A percentile compares a stretch with the other conserved stretches of the same genome.
Conservation (phyloP, 179 eudicot species). For the Beta macrorhiza region DNA sequence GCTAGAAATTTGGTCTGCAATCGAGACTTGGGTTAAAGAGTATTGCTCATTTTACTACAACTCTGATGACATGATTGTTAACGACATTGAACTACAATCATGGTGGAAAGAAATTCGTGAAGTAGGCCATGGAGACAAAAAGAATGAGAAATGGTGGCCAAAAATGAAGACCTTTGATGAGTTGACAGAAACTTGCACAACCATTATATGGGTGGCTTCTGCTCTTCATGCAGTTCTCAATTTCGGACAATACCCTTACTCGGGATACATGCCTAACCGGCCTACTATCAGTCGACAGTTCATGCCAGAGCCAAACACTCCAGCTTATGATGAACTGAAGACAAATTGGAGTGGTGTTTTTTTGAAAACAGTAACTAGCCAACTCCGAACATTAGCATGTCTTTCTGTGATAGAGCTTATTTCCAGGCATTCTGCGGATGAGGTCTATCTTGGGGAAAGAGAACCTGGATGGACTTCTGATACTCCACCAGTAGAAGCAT, state of each 20-base stretch:
- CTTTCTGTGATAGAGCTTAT: constrained; percentile 59
- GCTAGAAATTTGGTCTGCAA: constrained; percentile 77
- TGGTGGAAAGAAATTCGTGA: constrained; percentile 81
- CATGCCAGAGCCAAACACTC: constrained; percentile 52
- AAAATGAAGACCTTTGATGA: constrained; percentile 55
- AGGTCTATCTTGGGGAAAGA: constrained; percentile 69
- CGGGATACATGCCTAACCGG: constrained; percentile 65
- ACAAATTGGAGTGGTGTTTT: constrained; percentile 44
- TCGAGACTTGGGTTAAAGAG: constrained; percentile 67
- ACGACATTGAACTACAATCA: constrained; percentile 57
- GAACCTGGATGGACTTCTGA: constrained; percentile 60
- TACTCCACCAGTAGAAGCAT: constrained; percentile 42
- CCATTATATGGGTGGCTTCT: constrained; percentile 79
- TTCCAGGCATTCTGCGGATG: constrained; percentile 72
- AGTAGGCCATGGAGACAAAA: constrained; percentile 79
- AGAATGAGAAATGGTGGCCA: constrained; percentile 78
- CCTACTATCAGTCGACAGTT: constrained; percentile 57
- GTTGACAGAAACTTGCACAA: constrained; percentile 52
- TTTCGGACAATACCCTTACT: constrained; percentile 82
- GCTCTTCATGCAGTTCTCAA: constrained; percentile 84
- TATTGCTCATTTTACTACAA: constrained; percentile 63
- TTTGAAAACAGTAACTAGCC: constrained; percentile 54
- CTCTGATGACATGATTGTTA: constrained; percentile 36
- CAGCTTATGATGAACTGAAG: constrained; percentile 51
- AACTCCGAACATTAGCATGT: constrained; percentile 55